Conservation (phyloP, 257 asterid genomes). For the Prunella vulgaris region DNA sequence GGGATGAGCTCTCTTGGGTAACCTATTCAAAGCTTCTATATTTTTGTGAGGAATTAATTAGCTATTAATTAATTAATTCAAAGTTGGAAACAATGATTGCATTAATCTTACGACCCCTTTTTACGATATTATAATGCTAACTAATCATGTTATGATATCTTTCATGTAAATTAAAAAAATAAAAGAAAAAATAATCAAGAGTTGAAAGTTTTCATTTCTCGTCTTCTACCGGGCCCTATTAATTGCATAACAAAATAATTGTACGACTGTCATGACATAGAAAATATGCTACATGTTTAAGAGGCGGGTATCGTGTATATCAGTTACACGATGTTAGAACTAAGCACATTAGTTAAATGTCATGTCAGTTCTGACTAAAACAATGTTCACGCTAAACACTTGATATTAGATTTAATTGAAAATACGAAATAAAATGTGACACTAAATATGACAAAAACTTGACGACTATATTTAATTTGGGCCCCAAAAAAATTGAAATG, state of each 20-base stretch:
- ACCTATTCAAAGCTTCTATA: no score
- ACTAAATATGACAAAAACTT: no score
- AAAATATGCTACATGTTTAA: no score
- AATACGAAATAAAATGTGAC: no score
- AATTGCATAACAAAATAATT: not conserved
- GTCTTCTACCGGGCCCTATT: not conserved
- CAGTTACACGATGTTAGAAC: no score
- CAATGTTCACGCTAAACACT: no score
- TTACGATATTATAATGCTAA: not conserved
- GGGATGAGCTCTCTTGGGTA: not conserved
- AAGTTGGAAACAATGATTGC: conserved; percentile 16
- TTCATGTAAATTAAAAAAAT: not conserved
- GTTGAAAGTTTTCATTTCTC: not conserved
- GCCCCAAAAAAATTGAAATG: no score
- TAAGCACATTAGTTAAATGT: no score
- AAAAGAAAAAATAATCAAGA: not conserved
- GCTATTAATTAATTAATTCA: not conserved
- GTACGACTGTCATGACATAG: not conserved
- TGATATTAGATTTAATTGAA: no score
- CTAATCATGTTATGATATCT: not conserved
- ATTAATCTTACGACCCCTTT: not conserved
- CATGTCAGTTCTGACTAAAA: no score
- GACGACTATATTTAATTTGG: no score
- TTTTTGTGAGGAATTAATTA: not conserved
- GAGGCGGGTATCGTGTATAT: no score